These are phyloP conservation scores for Botrytis elliptica DNA, from an alignment of 2,329 filamentous ascomycete genomes.

Conservation along the genomic window DNA sequence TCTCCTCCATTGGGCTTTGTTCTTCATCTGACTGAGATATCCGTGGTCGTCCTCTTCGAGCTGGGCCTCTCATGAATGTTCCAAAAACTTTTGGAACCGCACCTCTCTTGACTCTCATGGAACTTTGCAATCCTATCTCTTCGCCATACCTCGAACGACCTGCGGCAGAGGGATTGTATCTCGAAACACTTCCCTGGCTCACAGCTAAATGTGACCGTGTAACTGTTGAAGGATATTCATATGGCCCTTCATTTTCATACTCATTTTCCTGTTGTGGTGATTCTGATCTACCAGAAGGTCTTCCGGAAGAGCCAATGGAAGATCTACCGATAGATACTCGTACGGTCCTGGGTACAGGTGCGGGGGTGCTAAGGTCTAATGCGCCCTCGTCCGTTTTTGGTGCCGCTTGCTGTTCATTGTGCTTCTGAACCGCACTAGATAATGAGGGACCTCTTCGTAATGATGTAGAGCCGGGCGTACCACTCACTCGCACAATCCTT, in stretches of 20 bases:
- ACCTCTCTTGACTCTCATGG: slow-evolving; percentile 74
- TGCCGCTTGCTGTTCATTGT: slow-evolving; percentile 29
- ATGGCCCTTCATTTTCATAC: slow-evolving; percentile 25
- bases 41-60: slow-evolving; percentile 68
- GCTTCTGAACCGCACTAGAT: slow-evolving; percentile 33
- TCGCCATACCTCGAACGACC: slow-evolving; percentile 57
- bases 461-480: slow-evolving; percentile 35
- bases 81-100: slow-evolving; percentile 64
- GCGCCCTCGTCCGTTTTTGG: slow-evolving; percentile 32
- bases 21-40: slow-evolving; percentile 48
- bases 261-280: slow-evolving; percentile 31
- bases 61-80: slow-evolving; percentile 76
- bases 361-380: slow-evolving; percentile 38
- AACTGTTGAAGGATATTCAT: slow-evolving; percentile 47
- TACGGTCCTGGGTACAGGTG: slow-evolving; percentile 35
- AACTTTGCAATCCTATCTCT: slow-evolving; percentile 65
- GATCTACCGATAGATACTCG: slow-evolving; percentile 33
- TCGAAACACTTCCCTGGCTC: slow-evolving; percentile 53
- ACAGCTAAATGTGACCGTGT: slow-evolving; percentile 48
- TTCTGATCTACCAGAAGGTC: slow-evolving; percentile 30
- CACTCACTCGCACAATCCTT: slow-evolving; percentile 38
- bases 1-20: slow-evolving; percentile 41
- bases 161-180: slow-evolving; percentile 50
- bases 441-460: slow-evolving; percentile 35
- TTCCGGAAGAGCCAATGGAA: slow-evolving; percentile 36